phyloP scores from a whole-genome alignment of 2,329 filamentous ascomycete species.

The Pseudopyricularia javanii region DNA sequence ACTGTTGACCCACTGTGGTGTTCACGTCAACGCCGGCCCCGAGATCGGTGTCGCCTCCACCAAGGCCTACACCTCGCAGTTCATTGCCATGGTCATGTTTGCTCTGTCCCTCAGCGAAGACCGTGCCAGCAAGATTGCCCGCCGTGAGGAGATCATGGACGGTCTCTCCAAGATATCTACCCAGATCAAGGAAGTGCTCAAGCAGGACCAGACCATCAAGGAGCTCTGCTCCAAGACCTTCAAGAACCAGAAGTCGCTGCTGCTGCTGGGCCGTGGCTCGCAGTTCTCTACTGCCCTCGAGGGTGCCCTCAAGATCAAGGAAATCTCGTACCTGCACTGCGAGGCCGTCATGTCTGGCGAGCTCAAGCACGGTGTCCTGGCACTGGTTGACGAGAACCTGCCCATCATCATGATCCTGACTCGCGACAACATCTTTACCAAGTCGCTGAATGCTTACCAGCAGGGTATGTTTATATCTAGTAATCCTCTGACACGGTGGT shows the following conservation, averaged over 20 bases:
- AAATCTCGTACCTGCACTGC: conserved; percentile 98
- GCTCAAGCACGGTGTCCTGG: conserved; percentile 96
- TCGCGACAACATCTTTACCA: conserved; percentile 89
- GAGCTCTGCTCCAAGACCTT: conserved; percentile 81
- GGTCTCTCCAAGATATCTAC: conserved; percentile 76
- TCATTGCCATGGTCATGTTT: conserved; percentile 99
- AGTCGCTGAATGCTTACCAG: conserved; percentile 99
- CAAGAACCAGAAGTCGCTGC: conserved; percentile 93
- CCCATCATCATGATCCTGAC: conserved; percentile 99
- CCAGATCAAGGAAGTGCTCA: conserved; percentile 85
- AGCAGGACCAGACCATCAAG: conserved; percentile 91
- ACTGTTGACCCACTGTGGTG: conserved; percentile 95
- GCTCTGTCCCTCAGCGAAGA: conserved; percentile 93
- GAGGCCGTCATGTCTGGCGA: conserved; percentile 99
- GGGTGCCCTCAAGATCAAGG: conserved; percentile 98
- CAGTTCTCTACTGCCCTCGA: conserved; percentile 96
- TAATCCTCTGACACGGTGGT: background rate
- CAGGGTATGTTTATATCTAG: conserved; percentile 50
- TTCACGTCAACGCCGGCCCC: conserved; percentile 97
- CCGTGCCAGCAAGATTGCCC: conserved; percentile 82
- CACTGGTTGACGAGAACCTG: conserved; percentile 93
- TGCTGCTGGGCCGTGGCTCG: conserved; percentile 86
- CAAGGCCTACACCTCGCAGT: conserved; percentile 98
- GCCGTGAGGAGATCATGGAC: conserved; percentile 92
- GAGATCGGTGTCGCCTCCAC: conserved; percentile 98